phyloP scores from a whole-genome alignment of 306 rosid genomes.

The Cucumis hystrix region DNA sequence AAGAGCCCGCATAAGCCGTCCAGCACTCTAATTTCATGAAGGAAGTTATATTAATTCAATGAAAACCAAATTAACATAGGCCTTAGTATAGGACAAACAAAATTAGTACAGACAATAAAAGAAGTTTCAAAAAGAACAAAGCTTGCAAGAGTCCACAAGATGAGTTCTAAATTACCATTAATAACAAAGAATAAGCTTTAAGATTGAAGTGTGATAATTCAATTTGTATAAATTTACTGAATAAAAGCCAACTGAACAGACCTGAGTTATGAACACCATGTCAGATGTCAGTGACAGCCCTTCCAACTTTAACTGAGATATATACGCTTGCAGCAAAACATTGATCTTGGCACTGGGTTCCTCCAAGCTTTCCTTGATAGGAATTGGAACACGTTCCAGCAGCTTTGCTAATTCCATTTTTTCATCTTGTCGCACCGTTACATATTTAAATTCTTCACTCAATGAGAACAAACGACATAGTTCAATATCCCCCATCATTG shows the following conservation, averaged over 20 bases:
- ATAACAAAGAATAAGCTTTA: neutral
- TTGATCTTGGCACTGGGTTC: constrained; percentile 97
- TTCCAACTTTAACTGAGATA: constrained; percentile 87
- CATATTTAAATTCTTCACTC: constrained; percentile 95
- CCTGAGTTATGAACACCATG: constrained; percentile 98
- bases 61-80: neutral
- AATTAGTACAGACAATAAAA: neutral
- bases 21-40: constrained; percentile 53
- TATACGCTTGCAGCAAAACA: constrained; percentile 85
- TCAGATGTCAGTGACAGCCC: constrained; percentile 88
- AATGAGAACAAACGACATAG: constrained; percentile 82
- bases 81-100: constrained; percentile 1
- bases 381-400: constrained; percentile 87
- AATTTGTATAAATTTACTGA: neutral
- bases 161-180: neutral
- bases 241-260: constrained; percentile 13
- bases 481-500: constrained; percentile 90
- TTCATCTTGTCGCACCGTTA: constrained; percentile 84
- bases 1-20: constrained; percentile 93
- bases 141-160: neutral
- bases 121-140: neutral
- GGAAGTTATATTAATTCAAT: neutral
- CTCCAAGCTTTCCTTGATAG: constrained; percentile 90
- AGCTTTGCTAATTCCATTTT: constrained; percentile 88
- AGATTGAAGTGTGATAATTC: neutral